phyloP scores from a whole-genome alignment of 2,329 filamentous ascomycete species.

The Stenocarpella maydis region DNA sequence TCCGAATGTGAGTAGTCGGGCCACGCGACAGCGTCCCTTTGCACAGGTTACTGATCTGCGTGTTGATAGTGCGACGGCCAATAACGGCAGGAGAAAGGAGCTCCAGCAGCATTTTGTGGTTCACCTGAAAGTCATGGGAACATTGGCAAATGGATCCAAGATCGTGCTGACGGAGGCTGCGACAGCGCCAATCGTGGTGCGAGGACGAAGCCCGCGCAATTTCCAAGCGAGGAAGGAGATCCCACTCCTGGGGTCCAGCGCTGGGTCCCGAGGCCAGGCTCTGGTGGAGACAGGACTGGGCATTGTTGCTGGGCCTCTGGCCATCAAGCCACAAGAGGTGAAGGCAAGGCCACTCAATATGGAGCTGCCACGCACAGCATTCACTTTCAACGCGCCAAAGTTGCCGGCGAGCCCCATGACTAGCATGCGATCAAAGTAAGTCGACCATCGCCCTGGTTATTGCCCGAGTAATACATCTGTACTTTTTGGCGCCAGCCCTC shows the following conservation, averaged over 20 bases:
- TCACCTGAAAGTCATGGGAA: constrained; percentile 84
- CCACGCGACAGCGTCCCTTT: too few relatives aligned
- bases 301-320: constrained; percentile 65
- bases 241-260: constrained; percentile 80
- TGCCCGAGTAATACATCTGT: background rate
- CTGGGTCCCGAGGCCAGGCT: constrained; percentile 79
- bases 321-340: constrained; percentile 62
- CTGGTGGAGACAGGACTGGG: constrained; percentile 70
- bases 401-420: constrained; percentile 61
- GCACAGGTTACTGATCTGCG: constrained; percentile 35
- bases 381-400: constrained; percentile 67
- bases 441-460: constrained; percentile 35
- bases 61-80: constrained; percentile 80
- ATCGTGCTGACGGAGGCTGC: constrained; percentile 83
- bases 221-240: constrained; percentile 95
- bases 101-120: constrained; percentile 96
- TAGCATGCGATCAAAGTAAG: constrained; percentile 66
- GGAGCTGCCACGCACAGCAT: constrained; percentile 64
- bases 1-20: constrained; percentile 71
- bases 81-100: constrained; percentile 93
- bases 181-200: constrained; percentile 91
- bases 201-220: constrained; percentile 90
- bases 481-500: background rate
- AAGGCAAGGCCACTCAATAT: constrained; percentile 62
- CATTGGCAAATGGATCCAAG: constrained; percentile 83